phyloP scores from a whole-genome alignment of 345 rosid genomes.

The Conringia planisiliqua region DNA sequence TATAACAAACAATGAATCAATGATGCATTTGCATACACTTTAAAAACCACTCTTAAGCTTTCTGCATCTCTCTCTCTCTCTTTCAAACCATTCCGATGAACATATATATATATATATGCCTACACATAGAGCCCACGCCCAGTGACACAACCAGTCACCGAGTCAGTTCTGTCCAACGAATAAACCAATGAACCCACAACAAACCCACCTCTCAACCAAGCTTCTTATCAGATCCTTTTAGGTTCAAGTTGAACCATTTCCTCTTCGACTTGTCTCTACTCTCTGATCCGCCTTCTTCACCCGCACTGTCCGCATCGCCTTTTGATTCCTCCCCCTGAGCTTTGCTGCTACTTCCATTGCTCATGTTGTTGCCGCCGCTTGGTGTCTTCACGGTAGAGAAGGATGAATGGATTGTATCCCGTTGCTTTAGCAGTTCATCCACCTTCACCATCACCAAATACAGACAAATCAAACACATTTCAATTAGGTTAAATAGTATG shows the following conservation, averaged over 20 bases:
- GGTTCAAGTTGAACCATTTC: conserved; percentile 96
- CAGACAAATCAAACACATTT: background rate
- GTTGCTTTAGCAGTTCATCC: conserved; percentile 83
- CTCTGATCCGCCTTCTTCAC: conserved; percentile 68
- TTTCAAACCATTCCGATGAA: conserved; percentile 5
- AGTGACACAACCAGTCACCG: background rate
- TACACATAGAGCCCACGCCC: background rate
- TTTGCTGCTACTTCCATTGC: conserved; percentile 70
- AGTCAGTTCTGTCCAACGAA: conserved; percentile 1
- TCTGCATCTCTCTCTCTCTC: background rate
- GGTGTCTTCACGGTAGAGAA: conserved; percentile 56
- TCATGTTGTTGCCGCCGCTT: conserved; percentile 30
- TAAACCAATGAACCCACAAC: conserved; percentile 8
- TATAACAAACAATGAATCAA: conserved; percentile 24
- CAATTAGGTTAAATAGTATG: background rate
- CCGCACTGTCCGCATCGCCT: conserved; percentile 49
- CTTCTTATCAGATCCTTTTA: conserved; percentile 84
- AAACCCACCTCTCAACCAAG: conserved; percentile 31
- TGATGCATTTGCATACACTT: conserved; percentile 4
- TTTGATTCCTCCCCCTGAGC: conserved; percentile 57
- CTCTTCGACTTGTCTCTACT: conserved; percentile 86
- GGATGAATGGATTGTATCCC: conserved; percentile 71
- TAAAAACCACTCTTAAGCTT: background rate
- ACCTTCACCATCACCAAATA: conserved; percentile 48
- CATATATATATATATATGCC: conserved; percentile 5